Base-by-base conservation (phyloP, 179 eudicot genomes). In the Beta macrorhiza region DNA sequence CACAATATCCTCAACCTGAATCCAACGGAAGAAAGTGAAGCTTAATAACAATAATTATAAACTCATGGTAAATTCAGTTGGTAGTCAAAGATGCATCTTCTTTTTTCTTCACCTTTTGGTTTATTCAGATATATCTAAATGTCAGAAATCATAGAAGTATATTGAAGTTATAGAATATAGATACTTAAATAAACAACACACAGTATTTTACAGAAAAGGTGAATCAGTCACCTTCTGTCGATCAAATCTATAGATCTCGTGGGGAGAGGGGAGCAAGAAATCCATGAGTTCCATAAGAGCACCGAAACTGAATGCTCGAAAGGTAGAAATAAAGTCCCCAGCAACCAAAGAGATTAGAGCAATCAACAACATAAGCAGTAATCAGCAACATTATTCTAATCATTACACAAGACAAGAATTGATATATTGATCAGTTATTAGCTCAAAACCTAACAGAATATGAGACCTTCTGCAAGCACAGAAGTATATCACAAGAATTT, bases 1-100 rank as follows among this genome's bases (percentile, higher is more conserved):
- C 6, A 94, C 97, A 78, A 94, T 94, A 84, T 94, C 98, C 84
- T 94, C 98, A 84, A 94, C 97, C 98, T 93, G 85, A 80, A 77
- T 58, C 67, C 73, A 52, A 19, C 5, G 11, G 16, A 75, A 62
- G 10, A 37, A 45, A 25, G 58, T 3, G 49, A 19, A 47, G 32
- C 74, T 49, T 5, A 49, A 74, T 6, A 56, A 22, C 47, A 16
- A 58, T 51, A 14, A 77, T 7, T 9, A 62, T 8, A 47, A 49
- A 49, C 9, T 29, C 59, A 1, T 17, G 10, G 52, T n/a, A 17
- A 45, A 51, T 51, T 15, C 15, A 4, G 62, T 58, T 58, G n/a
- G 5, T 58, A 58, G 62, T 15, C 62, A 58, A 57, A 14, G 15
- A 22, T 16, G 53, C 7, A 49, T 49, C 7, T 49, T 51, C 53